These are phyloP conservation scores for Solanum hybrid DNA, from an alignment of 305 asterid genomes.

Conservation along the genomic window DNA sequence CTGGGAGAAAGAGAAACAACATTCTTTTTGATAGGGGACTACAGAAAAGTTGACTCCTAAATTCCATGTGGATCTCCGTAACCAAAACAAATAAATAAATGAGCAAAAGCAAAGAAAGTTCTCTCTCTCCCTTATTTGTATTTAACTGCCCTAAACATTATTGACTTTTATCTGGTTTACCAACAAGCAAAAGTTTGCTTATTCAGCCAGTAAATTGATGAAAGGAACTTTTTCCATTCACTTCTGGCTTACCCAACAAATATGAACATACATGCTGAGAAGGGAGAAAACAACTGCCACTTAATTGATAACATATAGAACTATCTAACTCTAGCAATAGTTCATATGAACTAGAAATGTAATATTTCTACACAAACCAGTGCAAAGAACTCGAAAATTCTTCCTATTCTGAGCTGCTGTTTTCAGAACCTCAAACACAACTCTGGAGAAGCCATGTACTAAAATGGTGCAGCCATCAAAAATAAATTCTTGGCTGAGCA, in stretches of 20 bases:
- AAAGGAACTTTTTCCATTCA: not conserved
- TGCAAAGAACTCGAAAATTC: constrained; percentile 72
- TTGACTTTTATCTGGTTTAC: not conserved
- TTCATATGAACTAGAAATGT: not conserved
- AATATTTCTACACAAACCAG: constrained; percentile 33
- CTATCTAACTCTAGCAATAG: not conserved
- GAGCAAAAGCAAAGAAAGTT: not conserved
- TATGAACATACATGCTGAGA: not conserved
- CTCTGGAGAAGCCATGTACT: constrained; percentile 95
- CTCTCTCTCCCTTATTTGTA: not conserved
- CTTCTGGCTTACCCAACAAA: not conserved
- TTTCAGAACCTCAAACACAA: constrained; percentile 66
- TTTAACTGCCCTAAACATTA: not conserved
- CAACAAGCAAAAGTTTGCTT: not conserved
- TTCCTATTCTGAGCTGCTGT: constrained; percentile 70
- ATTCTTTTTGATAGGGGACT: not conserved
- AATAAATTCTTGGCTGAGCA: constrained; percentile 89
- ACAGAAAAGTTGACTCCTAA: not conserved
- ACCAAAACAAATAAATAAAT: not conserved
- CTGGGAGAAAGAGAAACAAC: not conserved
- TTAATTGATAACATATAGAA: not conserved
- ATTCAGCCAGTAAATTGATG: not conserved
- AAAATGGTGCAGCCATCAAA: constrained; percentile 88
- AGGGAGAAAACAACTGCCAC: not conserved
- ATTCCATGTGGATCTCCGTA: not conserved